Conservation (phyloP, 768 basidiomycete species). For the Tricholomella constricta region DNA sequence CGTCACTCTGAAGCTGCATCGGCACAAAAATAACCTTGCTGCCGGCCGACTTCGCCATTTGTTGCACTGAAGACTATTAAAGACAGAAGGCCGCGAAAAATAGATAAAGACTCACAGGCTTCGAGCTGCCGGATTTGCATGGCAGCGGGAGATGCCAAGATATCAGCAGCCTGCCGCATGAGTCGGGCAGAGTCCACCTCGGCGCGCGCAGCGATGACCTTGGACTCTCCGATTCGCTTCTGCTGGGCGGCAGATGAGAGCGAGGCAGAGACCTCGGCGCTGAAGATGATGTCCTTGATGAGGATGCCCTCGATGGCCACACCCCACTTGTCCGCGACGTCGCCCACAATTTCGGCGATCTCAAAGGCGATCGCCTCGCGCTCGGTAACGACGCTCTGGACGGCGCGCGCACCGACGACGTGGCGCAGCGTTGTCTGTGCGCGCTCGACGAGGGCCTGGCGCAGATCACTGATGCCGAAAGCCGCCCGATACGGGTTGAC, state of each 20-base stretch:
- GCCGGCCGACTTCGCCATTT: conserved; percentile 88
- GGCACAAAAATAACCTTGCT: conserved; percentile 95
- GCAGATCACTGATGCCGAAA: conserved; percentile 90
- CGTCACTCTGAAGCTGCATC: conserved; percentile 84
- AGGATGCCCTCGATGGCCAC: conserved; percentile 96
- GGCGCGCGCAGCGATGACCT: conserved; percentile 93
- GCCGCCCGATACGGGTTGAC: conserved; percentile 90
- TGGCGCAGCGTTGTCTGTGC: conserved; percentile 96
- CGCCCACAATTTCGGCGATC: conserved; percentile 94
- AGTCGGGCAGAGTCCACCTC: conserved; percentile 94
- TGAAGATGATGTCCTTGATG: conserved; percentile 95
- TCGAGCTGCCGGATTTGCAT: conserved; percentile 99
- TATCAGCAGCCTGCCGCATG: conserved; percentile 97
- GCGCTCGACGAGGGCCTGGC: conserved; percentile 80
- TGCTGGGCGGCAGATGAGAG: conserved; percentile 95
- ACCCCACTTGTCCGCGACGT: conserved; percentile 95
- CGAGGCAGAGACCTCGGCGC: conserved; percentile 84
- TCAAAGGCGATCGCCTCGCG: conserved; percentile 96
- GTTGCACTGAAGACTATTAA: conserved; percentile 81
- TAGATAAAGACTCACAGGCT: conserved; percentile 58
- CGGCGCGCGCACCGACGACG: conserved; percentile 91
- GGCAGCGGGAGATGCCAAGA: conserved; percentile 90
- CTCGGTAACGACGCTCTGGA: conserved; percentile 96
- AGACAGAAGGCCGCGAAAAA: neutral
- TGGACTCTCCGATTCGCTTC: conserved; percentile 95